A percentile compares a stretch with the other conserved stretches of the same genome.
Conservation (phyloP, 768 basidiomycete genomes). For the Jaapia argillacea region DNA sequence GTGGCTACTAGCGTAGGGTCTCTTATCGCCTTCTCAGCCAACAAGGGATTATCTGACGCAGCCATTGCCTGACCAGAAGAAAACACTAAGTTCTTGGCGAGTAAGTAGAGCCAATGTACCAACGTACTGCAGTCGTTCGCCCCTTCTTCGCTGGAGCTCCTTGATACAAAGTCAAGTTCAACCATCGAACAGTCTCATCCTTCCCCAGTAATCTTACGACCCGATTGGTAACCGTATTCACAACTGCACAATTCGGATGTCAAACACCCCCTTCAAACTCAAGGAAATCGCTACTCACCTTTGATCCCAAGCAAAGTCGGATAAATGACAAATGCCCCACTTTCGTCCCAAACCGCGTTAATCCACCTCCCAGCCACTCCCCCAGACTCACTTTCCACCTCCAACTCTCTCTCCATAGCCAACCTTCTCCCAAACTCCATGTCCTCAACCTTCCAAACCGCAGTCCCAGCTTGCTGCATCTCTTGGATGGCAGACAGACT, state of each 20-base stretch:
- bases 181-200: conserved; percentile 86
- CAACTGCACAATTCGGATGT: conserved; percentile 40
- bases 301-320: conserved; percentile 93
- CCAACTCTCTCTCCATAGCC: conserved; percentile 85
- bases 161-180: conserved; percentile 87
- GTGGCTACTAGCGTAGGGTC: conserved; percentile 93
- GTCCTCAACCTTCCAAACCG: conserved; percentile 86
- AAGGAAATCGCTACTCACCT: conserved; percentile 36
- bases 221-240: conserved; percentile 91
- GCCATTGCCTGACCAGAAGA: conserved; percentile 69
- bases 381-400: conserved; percentile 70
- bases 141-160: conserved; percentile 86
- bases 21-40: conserved; percentile 73
- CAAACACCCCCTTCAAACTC: conserved; percentile 1
- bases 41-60: conserved; percentile 89
- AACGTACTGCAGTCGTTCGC: conserved; percentile 72
- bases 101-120: conserved; percentile 17
- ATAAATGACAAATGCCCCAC: conserved; percentile 89
- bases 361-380: conserved; percentile 68
- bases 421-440: conserved; percentile 99
- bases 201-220: conserved; percentile 85
- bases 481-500: conserved; percentile 87
- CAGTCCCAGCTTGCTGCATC: conserved; percentile 98
- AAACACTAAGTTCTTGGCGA: too few species aligned
- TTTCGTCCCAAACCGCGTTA: conserved; percentile 97